phyloP scores from a whole-genome alignment of 768 basidiomycete species.

The Trametes cingulata region DNA sequence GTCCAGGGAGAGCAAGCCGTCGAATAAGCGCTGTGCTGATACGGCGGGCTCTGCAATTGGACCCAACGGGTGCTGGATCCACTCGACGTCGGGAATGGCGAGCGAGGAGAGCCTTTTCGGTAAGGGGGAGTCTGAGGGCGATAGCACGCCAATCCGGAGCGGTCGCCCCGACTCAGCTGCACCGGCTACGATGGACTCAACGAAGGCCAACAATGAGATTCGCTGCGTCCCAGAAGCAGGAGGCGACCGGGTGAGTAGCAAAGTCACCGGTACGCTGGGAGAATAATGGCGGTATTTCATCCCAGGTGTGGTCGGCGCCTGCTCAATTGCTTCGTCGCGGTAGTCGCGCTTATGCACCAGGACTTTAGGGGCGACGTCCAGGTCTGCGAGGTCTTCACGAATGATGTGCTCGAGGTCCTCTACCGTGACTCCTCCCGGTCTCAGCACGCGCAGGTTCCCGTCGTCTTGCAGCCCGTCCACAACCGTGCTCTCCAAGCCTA shows the following conservation, averaged over 20 bases:
- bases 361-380: constrained; percentile 50
- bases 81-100: constrained; percentile 42
- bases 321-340: constrained; percentile 64
- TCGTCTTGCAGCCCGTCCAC: constrained; percentile 81
- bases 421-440: constrained; percentile 91
- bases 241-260: constrained; percentile 57
- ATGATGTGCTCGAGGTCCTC: constrained; percentile 78
- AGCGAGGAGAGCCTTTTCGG: constrained; percentile 27
- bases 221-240: constrained; percentile 40
- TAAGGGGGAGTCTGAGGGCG: constrained; percentile 57
- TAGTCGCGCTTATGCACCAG: constrained; percentile 84
- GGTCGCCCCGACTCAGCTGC: constrained; percentile 14
- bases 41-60: constrained; percentile 56
- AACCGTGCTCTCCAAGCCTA: constrained; percentile 96
- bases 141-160: constrained; percentile 68
- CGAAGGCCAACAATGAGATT: constrained; percentile 37
- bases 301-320: constrained; percentile 90
- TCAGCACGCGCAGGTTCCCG: constrained; percentile 75
- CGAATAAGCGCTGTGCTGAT: constrained; percentile 82
- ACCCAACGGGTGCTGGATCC: constrained; percentile 53
- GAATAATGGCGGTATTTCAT: constrained; percentile 99
- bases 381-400: constrained; percentile 38
- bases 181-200: constrained; percentile 44
- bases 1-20: constrained; percentile 83
- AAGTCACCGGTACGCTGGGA: constrained; percentile 81